phyloP scores from a whole-genome alignment of 352 stramenopile genomes.

The Phytophthora macrochlamydospora region DNA sequence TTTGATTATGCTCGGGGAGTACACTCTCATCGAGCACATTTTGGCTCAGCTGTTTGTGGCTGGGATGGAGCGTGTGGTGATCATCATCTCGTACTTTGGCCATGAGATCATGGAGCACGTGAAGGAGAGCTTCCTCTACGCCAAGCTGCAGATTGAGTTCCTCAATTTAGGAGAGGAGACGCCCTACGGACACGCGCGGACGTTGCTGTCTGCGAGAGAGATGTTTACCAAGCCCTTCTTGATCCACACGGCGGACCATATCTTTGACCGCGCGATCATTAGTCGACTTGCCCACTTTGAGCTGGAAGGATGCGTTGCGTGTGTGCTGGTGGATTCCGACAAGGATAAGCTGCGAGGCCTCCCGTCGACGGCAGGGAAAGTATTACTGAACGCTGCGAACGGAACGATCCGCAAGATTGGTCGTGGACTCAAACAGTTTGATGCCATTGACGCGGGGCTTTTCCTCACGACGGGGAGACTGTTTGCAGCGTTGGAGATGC shows the following conservation, averaged over 20 bases:
- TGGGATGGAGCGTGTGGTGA: conserved; percentile 82
- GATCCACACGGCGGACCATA: conserved; percentile 86
- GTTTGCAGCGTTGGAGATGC: conserved; percentile 83
- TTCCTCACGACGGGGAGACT: conserved; percentile 74
- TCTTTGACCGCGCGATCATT: conserved; percentile 84
- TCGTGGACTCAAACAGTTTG: conserved; percentile 69
- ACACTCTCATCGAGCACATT: conserved; percentile 84
- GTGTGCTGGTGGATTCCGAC: conserved; percentile 77
- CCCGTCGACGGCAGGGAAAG: conserved; percentile 70
- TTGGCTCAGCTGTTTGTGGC: conserved; percentile 82
- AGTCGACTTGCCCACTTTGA: conserved; percentile 72
- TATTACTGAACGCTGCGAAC: conserved; percentile 51
- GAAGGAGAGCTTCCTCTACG: conserved; percentile 73
- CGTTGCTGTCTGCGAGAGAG: conserved; percentile 72
- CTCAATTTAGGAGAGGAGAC: conserved; percentile 84
- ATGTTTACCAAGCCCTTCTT: conserved; percentile 86
- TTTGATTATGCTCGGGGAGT: conserved; percentile 73
- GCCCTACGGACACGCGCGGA: conserved; percentile 73
- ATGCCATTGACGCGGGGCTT: conserved; percentile 78
- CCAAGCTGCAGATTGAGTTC: conserved; percentile 85
- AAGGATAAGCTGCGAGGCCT: conserved; percentile 62
- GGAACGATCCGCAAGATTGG: conserved; percentile 71
- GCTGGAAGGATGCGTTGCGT: conserved; percentile 70
- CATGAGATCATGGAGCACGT: conserved; percentile 84
- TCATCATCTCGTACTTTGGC: conserved; percentile 85